phyloP scores from a whole-genome alignment of 75 land plant genomes.

The Gnetum montanum region DNA sequence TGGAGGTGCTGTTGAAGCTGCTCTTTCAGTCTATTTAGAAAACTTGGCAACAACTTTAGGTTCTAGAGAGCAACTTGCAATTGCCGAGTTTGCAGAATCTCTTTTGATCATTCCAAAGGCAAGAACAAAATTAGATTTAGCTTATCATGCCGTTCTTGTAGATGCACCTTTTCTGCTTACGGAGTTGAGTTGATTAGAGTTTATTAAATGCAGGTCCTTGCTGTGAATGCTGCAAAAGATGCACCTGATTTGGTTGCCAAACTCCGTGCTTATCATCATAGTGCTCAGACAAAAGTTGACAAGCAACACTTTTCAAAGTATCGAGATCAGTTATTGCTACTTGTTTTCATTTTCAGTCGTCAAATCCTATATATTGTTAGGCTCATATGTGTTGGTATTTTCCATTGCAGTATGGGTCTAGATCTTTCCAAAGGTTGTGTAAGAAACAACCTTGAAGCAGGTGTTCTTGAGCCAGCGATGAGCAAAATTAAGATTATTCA shows the following conservation, averaged over 20 bases:
- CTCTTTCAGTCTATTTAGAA: constrained; percentile 88
- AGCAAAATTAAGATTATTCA: constrained; percentile 96
- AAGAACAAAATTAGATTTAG: background rate
- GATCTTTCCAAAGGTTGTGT: constrained; percentile 75
- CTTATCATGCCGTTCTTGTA: no score
- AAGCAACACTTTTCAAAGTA: constrained; percentile 88
- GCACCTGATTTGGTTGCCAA: constrained; percentile 95
- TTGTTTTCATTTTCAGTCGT: background rate
- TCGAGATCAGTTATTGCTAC: background rate
- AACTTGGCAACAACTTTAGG: constrained; percentile 89
- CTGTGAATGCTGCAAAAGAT: constrained; percentile 99
- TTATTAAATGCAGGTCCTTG: constrained; percentile 59
- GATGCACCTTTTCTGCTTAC: no score
- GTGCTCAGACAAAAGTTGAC: constrained; percentile 90
- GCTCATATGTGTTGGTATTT: no score
- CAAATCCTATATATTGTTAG: background rate
- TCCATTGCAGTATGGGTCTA: constrained; percentile 76
- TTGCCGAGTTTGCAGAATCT: constrained; percentile 96
- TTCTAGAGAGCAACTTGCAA: constrained; percentile 91
- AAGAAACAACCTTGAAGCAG: constrained; percentile 90
- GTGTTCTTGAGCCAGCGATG: constrained; percentile 98
- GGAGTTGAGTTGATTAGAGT: no score
- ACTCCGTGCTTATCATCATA: constrained; percentile 84
- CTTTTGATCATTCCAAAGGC: constrained; percentile 94
- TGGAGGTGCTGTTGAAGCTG: constrained; percentile 98